A percentile compares a stretch with the other conserved stretches of the same genome.
phyloP scores from a whole-genome alignment of 2,329 filamentous ascomycete species.

The Hymenoscyphus repandus region DNA sequence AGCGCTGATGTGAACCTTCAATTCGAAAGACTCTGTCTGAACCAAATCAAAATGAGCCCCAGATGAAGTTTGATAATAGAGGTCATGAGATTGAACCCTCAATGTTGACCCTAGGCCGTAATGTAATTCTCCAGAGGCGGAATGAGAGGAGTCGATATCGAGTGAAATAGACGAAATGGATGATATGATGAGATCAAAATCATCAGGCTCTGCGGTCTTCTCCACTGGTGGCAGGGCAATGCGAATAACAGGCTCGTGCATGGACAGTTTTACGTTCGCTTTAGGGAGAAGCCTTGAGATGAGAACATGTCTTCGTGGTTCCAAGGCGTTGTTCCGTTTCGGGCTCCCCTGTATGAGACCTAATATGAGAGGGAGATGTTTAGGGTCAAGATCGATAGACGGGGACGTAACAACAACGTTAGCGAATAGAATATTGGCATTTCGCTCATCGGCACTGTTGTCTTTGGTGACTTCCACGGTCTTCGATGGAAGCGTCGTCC shows the following conservation, averaged over 20 bases:
- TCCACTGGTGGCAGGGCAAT: constrained; percentile 80
- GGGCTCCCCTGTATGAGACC: constrained; percentile 62
- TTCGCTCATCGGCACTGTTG: constrained; percentile 73
- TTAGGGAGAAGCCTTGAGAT: constrained; percentile 92
- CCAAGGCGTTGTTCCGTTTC: constrained; percentile 36
- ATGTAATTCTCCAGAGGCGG: constrained; percentile 73
- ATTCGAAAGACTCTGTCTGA: constrained; percentile 79
- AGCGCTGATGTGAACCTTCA: constrained; percentile 80
- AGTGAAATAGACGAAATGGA: constrained; percentile 90
- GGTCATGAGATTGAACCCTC: constrained; percentile 75
- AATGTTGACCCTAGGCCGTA: constrained; percentile 82
- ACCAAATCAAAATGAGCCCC: constrained; percentile 82
- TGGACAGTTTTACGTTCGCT: constrained; percentile 88
- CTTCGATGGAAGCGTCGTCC: constrained; percentile 91
- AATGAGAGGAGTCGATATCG: constrained; percentile 95
- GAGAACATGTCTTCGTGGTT: constrained; percentile 56
- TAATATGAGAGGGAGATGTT: constrained; percentile 80
- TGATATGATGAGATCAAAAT: constrained; percentile 93
- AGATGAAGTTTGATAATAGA: constrained; percentile 89
- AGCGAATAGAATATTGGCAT: constrained; percentile 92
- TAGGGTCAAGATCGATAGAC: constrained; percentile 86
- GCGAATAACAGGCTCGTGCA: constrained; percentile 91
- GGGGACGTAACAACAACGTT: constrained; percentile 96
- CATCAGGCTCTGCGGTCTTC: constrained; percentile 58
- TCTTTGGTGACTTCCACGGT: constrained; percentile 75